Conservation (phyloP, 768 basidiomycete genomes). For the Trametes elegans region DNA sequence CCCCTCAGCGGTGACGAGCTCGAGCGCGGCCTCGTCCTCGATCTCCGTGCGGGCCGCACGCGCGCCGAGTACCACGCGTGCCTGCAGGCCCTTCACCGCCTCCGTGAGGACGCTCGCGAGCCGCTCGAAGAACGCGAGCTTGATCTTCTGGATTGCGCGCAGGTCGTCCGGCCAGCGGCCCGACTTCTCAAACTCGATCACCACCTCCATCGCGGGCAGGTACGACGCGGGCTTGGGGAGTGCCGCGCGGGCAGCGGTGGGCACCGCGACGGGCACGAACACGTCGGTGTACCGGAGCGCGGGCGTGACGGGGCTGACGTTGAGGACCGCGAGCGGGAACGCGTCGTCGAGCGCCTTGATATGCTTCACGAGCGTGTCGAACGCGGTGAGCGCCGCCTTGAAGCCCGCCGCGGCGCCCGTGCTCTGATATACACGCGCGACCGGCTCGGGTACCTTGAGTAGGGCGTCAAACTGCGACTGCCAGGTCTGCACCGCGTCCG, state of each 20-base stretch:
- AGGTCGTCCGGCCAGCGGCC: slow-evolving; percentile 95
- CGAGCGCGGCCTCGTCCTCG: slow-evolving; percentile 68
- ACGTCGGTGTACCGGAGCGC: slow-evolving; percentile 80
- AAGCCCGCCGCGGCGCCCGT: slow-evolving; percentile 50
- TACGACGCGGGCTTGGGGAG: slow-evolving; percentile 64
- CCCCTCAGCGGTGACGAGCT: slow-evolving; percentile 76
- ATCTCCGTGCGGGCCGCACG: slow-evolving; percentile 49
- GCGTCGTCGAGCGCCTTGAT: slow-evolving; percentile 72
- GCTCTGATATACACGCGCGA: slow-evolving; percentile 41
- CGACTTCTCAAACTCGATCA: slow-evolving; percentile 91
- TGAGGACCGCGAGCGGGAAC: slow-evolving; percentile 76
- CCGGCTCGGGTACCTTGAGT: slow-evolving; percentile 54
- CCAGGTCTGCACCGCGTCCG: slow-evolving; percentile 53
- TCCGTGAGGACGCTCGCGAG: slow-evolving; percentile 66
- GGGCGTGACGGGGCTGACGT: slow-evolving; percentile 71
- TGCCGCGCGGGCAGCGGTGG: slow-evolving; percentile 46
- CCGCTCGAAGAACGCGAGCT: slow-evolving; percentile 87
- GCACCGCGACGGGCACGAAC: slow-evolving; percentile 77
- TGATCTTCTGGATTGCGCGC: slow-evolving; percentile 88
- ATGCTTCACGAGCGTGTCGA: slow-evolving; percentile 70
- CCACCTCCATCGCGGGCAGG: slow-evolving; percentile 64
- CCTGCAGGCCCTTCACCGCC: slow-evolving; percentile 48
- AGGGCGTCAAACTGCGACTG: slow-evolving; percentile 57
- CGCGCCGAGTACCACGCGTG: slow-evolving; percentile 57
- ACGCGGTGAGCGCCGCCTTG: slow-evolving; percentile 74